Evolutionary conservation across 2,329 filamentous ascomycete genomes (phyloP).

Genomic region (Fusarium nygamai): DNA sequence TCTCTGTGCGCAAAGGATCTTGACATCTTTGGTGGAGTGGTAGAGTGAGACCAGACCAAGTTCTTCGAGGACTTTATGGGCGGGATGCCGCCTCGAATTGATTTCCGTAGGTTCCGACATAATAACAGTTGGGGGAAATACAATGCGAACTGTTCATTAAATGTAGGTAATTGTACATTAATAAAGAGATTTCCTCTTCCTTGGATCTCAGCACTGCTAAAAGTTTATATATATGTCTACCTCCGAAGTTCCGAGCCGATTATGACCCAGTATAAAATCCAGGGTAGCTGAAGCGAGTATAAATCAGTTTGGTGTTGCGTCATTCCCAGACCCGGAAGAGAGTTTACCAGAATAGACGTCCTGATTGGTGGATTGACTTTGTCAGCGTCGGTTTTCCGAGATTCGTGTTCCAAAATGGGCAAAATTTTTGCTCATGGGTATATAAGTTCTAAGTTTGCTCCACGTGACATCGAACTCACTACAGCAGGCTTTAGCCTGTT

Average conservation of each 20-base stretch:
- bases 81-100: neutral
- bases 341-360: neutral
- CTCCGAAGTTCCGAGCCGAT: constrained; percentile 19
- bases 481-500: too few species aligned
- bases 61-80: constrained; percentile 28
- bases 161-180: too few species aligned
- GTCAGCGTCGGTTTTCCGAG: constrained; percentile 4
- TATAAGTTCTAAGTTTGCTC: accelerated
- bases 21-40: constrained; percentile 43
- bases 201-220: neutral
- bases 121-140: accelerated
- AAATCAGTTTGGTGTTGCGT: neutral
- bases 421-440: accelerated
- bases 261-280: neutral
- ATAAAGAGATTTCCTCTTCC: too few species aligned
- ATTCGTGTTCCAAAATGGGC: accelerated
- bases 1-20: constrained; percentile 67
- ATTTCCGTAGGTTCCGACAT: neutral
- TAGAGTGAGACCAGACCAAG: constrained; percentile 43
- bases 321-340: neutral
- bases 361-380: neutral
- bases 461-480: neutral
- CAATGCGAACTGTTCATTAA: accelerated
- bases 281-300: neutral
- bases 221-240: constrained; percentile 3